Evolutionary conservation across 768 basidiomycete species (phyloP), one percentile per base, ranked within the genome.

Genomic region (Mycena filopes): DNA sequence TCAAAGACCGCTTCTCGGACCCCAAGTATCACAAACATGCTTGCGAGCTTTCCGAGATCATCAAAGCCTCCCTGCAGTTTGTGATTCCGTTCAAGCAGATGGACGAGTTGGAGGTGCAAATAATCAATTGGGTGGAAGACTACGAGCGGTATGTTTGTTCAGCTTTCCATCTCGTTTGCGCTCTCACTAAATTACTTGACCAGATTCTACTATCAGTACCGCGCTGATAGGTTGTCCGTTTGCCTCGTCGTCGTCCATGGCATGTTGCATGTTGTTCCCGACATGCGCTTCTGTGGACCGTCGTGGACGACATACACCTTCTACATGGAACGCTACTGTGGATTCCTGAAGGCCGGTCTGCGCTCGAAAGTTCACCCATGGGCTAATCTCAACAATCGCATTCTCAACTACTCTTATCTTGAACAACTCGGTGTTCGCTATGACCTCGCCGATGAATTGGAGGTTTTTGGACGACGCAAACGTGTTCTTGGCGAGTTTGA

Each of bases 291-390:
- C n/a, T 73, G 73, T 62, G 78, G 76, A 1, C 79, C 80, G 23
- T 69, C 75, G 1, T 80, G 79, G 73, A 55, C 72, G 0, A 73
- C 66, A 10, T 81, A 79, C 80, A 72, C 76, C 7, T 81, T 79
- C 58, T 69, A 63, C 20, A 76, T 80, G 73, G 79, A 82, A 57
- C 60, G 73, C 1, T 78, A 71, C 45, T 80, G 78, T 66, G 78
- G 77, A 0, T 58, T 45, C 9, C 68, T 81, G 10, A 68, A 75
- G 46, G 31, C 25, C 0, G 70, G 59, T 4, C 49, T 81, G 15
- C 61, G 60, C 23, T 74, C 72, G 1, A 59, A 62, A 26, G 20
- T 26, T 13, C 60, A 71, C 31, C 80, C 78, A 13, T 80, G 72
- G 71, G 67, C 69, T 2, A 72, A 73, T 43, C 57, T 80, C 10